Percentiles rank a stretch among this genome's conserved stretches.
phyloP scores from a whole-genome alignment of 164 flowering plant genomes.

The Sedum album region DNA sequence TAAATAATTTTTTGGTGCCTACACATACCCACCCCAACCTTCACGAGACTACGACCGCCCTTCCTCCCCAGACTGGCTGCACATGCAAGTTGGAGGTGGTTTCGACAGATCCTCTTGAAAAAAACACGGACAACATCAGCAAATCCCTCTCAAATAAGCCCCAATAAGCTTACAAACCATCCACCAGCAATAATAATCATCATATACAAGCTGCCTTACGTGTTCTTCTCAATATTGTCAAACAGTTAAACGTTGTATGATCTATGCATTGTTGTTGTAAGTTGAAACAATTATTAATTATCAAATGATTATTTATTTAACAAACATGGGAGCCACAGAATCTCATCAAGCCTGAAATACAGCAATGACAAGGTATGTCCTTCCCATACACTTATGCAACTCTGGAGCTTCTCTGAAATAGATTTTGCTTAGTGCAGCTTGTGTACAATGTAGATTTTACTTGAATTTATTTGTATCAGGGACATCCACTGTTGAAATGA shows the following conservation, averaged over 20 bases:
- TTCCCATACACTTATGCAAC: no score
- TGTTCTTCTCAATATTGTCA: background rate
- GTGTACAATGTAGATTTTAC: no score
- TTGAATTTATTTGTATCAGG: no score
- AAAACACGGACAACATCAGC: background rate
- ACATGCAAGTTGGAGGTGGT: conserved; percentile 58
- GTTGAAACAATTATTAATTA: background rate
- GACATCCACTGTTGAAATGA: no score
- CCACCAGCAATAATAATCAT: background rate
- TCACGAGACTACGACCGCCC: conserved; percentile 39
- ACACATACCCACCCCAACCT: conserved; percentile 43
- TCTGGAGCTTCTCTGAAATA: no score
- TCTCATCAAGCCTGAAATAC: background rate
- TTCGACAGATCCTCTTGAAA: conserved; percentile 35
- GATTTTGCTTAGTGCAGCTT: no score
- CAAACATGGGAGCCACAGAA: background rate
- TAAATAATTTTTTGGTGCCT: no score
- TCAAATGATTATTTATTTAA: background rate
- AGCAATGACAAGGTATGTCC: no score
- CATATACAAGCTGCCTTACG: background rate
- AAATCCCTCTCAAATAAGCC: background rate
- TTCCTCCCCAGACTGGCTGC: conserved; percentile 56
- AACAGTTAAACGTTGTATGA: no score
- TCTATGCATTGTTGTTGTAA: conserved; percentile 5
- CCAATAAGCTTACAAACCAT: background rate